Base-by-base conservation (phyloP, 2,329 filamentous ascomycete genomes). In the Paraconiothyrium brasiliense region DNA sequence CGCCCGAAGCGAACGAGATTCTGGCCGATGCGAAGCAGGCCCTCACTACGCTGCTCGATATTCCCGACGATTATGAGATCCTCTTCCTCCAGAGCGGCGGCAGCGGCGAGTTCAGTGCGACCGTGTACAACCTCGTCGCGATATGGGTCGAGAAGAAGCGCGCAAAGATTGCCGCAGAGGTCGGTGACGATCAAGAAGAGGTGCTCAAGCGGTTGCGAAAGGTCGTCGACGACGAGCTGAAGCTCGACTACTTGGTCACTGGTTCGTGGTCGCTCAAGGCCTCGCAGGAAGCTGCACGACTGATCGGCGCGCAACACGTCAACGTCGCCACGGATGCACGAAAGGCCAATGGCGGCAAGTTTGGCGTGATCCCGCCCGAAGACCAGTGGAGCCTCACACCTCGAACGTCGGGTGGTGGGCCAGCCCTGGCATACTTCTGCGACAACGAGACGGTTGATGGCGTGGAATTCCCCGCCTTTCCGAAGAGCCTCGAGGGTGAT, bases 381-480 rank as follows among this genome's bases (percentile, higher is more conserved):
- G 87, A 86, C 65, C 86, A 86, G 22, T 97, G 93, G 92, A 90
- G 85, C 37, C 84, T 95, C 60, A 87, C 85, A 16, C 78, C 81
- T 8, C 91, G 88, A 44, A 83, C 87, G 67, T 83, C 87, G 41
- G 79, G 80, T 32, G 79, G 80, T 59, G 83, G 80, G 34, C 79
- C 64, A 87, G 83, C 93, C 0, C 84, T 97, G 71, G 90, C 94
- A 1, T 98, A 97, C 80, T 94, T 89, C 78, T 97, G 94, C 78
- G 91, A 94, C 78, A 98, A 98, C 71, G 94, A 98, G 83, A 97
- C 93, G 0, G 92, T 96, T 6, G 93, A 97, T 72, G 94, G 94
- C 37, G 93, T 98, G 20, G 94, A 98, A 76, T 97, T 96, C 70
- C 92, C 90, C 6, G 80, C 71, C 3, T 90, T 91, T 73, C 94